A percentile compares a stretch with the other conserved stretches of the same genome.
These are phyloP conservation scores for Hibiscus tridactylites DNA, from an alignment of 345 rosid species.

Conservation along the genomic window DNA sequence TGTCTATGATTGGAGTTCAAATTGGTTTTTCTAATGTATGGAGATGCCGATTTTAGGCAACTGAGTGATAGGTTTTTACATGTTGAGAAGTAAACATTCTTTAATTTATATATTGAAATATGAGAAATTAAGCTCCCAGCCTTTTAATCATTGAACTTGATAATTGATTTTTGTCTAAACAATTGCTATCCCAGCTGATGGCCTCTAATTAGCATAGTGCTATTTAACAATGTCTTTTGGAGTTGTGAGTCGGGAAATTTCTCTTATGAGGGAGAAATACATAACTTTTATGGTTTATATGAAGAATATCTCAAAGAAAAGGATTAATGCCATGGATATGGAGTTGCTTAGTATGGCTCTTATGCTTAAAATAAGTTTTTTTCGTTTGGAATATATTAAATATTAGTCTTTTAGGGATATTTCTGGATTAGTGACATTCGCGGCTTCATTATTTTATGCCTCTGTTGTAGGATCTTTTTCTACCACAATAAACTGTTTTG, in stretches of 20 bases:
- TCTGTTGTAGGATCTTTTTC: neutral
- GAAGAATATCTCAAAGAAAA: neutral
- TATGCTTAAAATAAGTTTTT: neutral
- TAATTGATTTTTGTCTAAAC: neutral
- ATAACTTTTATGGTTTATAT: neutral
- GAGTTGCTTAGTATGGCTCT: conserved; percentile 25
- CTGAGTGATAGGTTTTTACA: neutral
- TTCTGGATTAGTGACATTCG: neutral
- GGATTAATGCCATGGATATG: neutral
- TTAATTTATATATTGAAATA: neutral
- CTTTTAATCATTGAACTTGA: neutral
- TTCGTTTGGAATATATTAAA: neutral
- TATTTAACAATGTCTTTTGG: neutral
- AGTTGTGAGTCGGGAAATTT: neutral
- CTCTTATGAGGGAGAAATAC: neutral
- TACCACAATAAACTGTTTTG: neutral
- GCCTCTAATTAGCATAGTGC: neutral
- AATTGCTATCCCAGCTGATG: neutral
- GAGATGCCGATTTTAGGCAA: neutral
- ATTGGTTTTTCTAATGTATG: neutral
- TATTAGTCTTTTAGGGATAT: neutral
- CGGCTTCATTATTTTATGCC: neutral
- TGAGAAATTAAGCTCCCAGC: neutral
- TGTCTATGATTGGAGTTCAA: neutral
- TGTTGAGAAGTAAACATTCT: neutral